Evolutionary conservation across 192 early-diverging fungal genomes (phyloP), one percentile per base, ranked within the genome.

Genomic region (Podila minutissima): DNA sequence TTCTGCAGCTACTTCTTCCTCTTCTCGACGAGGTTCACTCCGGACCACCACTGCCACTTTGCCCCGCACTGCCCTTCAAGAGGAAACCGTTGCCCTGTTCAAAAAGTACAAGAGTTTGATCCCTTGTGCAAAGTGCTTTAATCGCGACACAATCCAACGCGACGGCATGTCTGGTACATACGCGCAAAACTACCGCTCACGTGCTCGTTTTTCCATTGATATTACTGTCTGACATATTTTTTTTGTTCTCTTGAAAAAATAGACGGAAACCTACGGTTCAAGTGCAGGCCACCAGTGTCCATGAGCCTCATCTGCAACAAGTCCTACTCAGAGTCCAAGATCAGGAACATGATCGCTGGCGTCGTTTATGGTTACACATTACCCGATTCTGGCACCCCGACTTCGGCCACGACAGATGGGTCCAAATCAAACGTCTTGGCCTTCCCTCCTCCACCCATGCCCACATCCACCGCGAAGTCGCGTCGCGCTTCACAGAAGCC

Each of bases 221-320:
- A 37, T 7, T 37, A 10, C 35, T 37, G 35, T 37, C 35, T 37
- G 10, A 37, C 8, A 10, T 37, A 37, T 37, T 37, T 37, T 1
- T 9, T 37, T 37, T 4, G 0, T 37, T 51, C 11, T 65, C 58
- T 4, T 17, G 13, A 17, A 46, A 46, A 46, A 50, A 55, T 11
- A 81, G 77, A 81, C 19, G 77, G 77, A 2, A 81, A 81, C 49
- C 71, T 81, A 24, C 59, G 77, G 22, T 81, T 81, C 62, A 81
- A 81, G 53, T 81, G 77, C 37, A 7, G 77, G 8, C 77, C 77
- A 1, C 77, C 77, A 15, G 77, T 81, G 1, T 81, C 77, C 4
- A 81, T 73, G 71, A 81, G 77, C 41, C 41, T 81, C 28, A 81
- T 81, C 26, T 81, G 77, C 29, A 81, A 81, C 71, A 81, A 81